These are phyloP conservation scores for Stephanocyclus meneghinianus DNA, from an alignment of 352 stramenopile genomes.

Conservation along the genomic window DNA sequence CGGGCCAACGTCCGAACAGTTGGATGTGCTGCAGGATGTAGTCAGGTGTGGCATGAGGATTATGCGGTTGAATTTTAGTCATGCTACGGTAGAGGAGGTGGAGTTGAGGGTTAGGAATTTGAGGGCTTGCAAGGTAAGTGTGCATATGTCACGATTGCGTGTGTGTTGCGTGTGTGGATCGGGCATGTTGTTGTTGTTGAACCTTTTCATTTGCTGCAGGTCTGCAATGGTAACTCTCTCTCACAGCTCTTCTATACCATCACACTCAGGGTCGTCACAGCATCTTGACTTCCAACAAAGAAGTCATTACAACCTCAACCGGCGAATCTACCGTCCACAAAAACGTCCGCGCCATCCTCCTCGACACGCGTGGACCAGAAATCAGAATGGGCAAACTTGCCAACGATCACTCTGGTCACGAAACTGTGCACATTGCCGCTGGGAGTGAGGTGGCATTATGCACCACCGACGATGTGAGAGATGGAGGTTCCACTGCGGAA, in stretches of 20 bases:
- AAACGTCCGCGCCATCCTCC: constrained; percentile 87
- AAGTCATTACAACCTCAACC: constrained; percentile 28
- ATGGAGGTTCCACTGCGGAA: constrained; percentile 56
- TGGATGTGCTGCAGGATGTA: constrained; percentile 70
- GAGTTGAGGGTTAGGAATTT: constrained; percentile 91
- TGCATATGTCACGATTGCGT: not conserved
- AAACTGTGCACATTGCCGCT: constrained; percentile 66
- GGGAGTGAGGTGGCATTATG: constrained; percentile 66
- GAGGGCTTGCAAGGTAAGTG: constrained; percentile 48
- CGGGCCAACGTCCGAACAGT: constrained; percentile 77
- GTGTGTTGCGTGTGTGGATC: not conserved
- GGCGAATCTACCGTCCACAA: constrained; percentile 39
- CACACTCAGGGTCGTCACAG: constrained; percentile 48
- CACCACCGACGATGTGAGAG: constrained; percentile 57
- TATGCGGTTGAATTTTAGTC: constrained; percentile 98
- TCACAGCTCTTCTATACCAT: not conserved
- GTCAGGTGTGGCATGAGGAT: constrained; percentile 91
- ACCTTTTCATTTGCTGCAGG: not conserved
- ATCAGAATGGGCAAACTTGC: constrained; percentile 89
- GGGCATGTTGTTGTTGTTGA: not conserved
- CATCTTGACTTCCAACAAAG: constrained; percentile 26
- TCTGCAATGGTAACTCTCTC: not conserved
- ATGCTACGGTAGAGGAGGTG: constrained; percentile 93
- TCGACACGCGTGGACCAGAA: constrained; percentile 96
- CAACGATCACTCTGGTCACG: constrained; percentile 70